These are phyloP conservation scores for Boechera divaricarpa DNA, from an alignment of 345 rosid genomes.

Conservation along the genomic window DNA sequence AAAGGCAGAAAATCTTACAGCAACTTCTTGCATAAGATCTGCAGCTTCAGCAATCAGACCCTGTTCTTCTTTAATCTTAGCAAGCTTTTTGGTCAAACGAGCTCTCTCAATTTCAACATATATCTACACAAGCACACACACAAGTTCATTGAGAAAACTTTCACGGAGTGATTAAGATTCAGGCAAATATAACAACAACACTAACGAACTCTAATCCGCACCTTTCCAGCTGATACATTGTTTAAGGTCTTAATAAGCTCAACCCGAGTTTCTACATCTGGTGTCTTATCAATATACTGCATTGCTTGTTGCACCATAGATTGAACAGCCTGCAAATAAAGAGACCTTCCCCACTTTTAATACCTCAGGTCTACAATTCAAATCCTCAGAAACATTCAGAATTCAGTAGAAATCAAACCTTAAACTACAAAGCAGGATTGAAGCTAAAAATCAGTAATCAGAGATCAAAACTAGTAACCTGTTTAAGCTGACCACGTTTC, in stretches of 20 bases:
- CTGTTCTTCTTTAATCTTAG: conserved; percentile 91
- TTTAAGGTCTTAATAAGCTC: conserved; percentile 89
- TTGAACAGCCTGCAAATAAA: conserved; percentile 85
- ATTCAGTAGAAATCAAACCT: conserved; percentile 1
- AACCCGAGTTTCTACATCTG: conserved; percentile 83
- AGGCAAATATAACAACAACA: neutral
- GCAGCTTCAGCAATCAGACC: conserved; percentile 95
- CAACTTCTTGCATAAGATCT: conserved; percentile 97
- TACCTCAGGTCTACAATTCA: neutral
- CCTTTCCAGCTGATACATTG: conserved; percentile 94
- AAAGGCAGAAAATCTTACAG: conserved; percentile 56
- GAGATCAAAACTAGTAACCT: conserved; percentile 51
- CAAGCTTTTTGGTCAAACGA: conserved; percentile 82
- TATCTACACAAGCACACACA: conserved; percentile 52
- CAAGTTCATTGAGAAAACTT: conserved; percentile 5
- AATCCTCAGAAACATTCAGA: neutral
- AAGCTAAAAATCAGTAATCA: neutral
- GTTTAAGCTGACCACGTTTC: conserved; percentile 90
- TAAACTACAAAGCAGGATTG: neutral
- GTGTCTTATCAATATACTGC: conserved; percentile 92
- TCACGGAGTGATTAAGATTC: neutral
- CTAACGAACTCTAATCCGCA: conserved; percentile 27
- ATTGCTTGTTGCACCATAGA: conserved; percentile 99
- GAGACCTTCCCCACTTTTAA: neutral
- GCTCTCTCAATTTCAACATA: conserved; percentile 97